Base-by-base conservation (phyloP, 371 early-diverging fungal species). In the Funneliformis caledonium region DNA sequence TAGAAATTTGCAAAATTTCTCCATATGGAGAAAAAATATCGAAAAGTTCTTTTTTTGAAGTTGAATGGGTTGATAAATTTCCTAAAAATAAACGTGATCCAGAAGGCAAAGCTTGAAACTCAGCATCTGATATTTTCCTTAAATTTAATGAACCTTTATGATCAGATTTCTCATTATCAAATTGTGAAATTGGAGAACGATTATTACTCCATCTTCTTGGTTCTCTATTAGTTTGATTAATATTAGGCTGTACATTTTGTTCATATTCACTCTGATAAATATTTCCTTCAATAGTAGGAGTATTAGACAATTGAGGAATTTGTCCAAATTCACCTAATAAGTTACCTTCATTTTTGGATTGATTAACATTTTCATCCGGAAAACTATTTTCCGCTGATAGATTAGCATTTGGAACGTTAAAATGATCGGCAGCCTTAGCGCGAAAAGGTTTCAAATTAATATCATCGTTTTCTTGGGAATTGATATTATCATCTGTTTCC, bases 41-140 rank as follows among this genome's bases (percentile, higher is more conserved):
- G 59, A 48, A 79, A 79, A 79, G 80, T 59, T 79, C 80, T 79
- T 79, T 64, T 60, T 69, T 79, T 10, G 80, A 79, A 59, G 72
- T 79, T 12, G 80, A 79, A 59, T 79, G 80, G 14, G 80, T 79
- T n/a, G 80, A 79, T 45, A 79, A 70, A 79, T 79, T 79, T 72
- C 80, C 80, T 65, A 79, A 65, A 47, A 79, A 79, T 47, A 79
- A 72, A 68, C 80, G 80, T 22, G 80, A 79, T 45, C 80, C 80
- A 68, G 72, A 56, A 70, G 80, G 80, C 72, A 79, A 60, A 56
- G 80, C 80, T 70, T 79, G 80, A 70, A 79, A 79, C 42, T 79
- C 80, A 50, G 80, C 80, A 70, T 79, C 80, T 31, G 80, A 56
- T 70, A 79, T 37, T 70, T 65, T 68, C 31, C 72, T 70, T 47